phyloP scores from a whole-genome alignment of 805 yeast genomes.

The Soucietia sequanensis region DNA sequence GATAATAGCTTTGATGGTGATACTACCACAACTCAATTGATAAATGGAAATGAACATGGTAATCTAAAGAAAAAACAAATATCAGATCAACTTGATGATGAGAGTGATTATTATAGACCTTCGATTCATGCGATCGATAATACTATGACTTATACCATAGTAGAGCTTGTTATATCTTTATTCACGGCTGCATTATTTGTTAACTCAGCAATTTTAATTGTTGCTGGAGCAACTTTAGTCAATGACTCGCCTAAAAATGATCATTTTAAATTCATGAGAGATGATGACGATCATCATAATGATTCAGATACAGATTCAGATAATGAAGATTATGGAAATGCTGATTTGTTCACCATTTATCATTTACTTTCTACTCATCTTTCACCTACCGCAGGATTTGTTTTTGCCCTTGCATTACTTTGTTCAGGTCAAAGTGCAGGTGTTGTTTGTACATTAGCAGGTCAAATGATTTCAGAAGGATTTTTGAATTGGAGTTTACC shows the following conservation, averaged over 20 bases:
- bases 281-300: slow-evolving; percentile 15
- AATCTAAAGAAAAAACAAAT: not conserved
- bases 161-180: slow-evolving; percentile 77
- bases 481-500: slow-evolving; percentile 75
- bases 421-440: slow-evolving; percentile 96
- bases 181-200: slow-evolving; percentile 91
- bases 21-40: not conserved
- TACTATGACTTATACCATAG: slow-evolving; percentile 76
- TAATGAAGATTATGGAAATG: slow-evolving; percentile 48
- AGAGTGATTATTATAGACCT: slow-evolving; percentile 57
- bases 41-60: not conserved
- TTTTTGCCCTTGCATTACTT: slow-evolving; percentile 84
- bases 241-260: slow-evolving; percentile 26
- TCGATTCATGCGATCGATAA: slow-evolving; percentile 77
- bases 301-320: slow-evolving; percentile 21
- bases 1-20: slow-evolving; percentile 1
- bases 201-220: slow-evolving; percentile 84
- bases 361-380: slow-evolving; percentile 65
- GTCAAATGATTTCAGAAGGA: slow-evolving; percentile 93
- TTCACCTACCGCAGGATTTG: slow-evolving; percentile 82
- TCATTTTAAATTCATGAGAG: slow-evolving; percentile 5
- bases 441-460: slow-evolving; percentile 88
- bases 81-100: slow-evolving; percentile 23
- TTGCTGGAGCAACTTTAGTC: slow-evolving; percentile 83
- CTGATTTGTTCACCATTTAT: slow-evolving; percentile 81